Percentiles rank a stretch among this genome's conserved stretches.
Conservation (phyloP, 2,329 filamentous ascomycete genomes). For the Aquanectria penicillioides region DNA sequence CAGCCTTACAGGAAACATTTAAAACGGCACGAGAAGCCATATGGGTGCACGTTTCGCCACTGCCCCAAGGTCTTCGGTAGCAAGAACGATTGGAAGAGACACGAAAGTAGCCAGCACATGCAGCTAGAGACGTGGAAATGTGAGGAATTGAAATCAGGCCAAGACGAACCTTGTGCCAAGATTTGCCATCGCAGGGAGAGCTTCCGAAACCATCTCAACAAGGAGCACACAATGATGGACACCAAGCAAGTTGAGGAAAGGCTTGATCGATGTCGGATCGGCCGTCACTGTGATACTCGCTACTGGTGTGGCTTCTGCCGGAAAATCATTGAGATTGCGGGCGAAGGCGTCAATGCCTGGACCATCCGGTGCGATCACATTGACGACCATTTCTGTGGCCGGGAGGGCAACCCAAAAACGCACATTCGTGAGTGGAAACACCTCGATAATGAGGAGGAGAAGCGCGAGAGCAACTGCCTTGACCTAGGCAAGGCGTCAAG, state of each 20-base stretch:
- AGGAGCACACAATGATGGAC: slow-evolving; percentile 56
- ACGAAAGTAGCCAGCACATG: slow-evolving; percentile 84
- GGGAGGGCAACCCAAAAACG: slow-evolving; percentile 49
- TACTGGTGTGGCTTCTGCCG: slow-evolving; percentile 93
- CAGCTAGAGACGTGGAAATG: slow-evolving; percentile 80
- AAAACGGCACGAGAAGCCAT: slow-evolving; percentile 83
- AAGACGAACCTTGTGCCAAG: slow-evolving; percentile 60
- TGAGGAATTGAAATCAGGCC: slow-evolving; percentile 47
- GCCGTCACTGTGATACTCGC: slow-evolving; percentile 68
- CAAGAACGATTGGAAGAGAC: slow-evolving; percentile 94
- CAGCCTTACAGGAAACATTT: slow-evolving; percentile 75
- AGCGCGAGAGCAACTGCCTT: not conserved
- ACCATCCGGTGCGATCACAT: slow-evolving; percentile 75
- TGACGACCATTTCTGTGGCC: slow-evolving; percentile 73
- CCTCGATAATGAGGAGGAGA: slow-evolving; percentile 41
- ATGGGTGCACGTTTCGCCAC: slow-evolving; percentile 77
- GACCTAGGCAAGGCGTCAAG: slow-evolving; percentile 2
- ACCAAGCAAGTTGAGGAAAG: slow-evolving; percentile 50
- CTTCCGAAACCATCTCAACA: slow-evolving; percentile 70
- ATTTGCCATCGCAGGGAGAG: slow-evolving; percentile 66
- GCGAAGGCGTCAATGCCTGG: slow-evolving; percentile 58
- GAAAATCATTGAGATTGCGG: slow-evolving; percentile 60
- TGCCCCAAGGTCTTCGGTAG: slow-evolving; percentile 85
- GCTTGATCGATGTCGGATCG: slow-evolving; percentile 67
- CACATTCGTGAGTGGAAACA: slow-evolving; percentile 67